Percentiles rank a stretch among this genome's conserved stretches.
phyloP scores from a whole-genome alignment of 495 filamentous ascomycete genomes.

The Daldinia caldariorum region DNA sequence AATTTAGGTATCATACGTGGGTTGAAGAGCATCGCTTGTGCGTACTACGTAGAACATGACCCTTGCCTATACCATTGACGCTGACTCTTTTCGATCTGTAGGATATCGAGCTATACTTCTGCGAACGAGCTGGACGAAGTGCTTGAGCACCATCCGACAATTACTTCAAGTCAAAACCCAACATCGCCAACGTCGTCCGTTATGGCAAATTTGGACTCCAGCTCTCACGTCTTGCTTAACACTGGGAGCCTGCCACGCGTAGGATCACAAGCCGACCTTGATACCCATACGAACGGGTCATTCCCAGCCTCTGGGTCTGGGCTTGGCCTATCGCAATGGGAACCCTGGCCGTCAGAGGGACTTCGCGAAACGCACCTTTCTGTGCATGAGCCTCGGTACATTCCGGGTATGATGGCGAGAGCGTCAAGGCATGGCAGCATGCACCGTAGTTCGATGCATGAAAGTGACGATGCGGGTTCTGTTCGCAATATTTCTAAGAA shows the following conservation, averaged over 20 bases:
- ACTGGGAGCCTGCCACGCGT: constrained; percentile 28
- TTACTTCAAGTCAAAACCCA: constrained; percentile 22
- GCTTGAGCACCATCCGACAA: constrained; percentile 31
- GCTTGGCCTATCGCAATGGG: constrained; percentile 10
- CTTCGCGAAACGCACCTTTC: constrained; percentile 56
- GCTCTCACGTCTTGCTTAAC: constrained; percentile 31
- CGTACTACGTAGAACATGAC: constrained; percentile 43
- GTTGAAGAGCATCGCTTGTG: constrained; percentile 84
- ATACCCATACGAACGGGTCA: constrained; percentile 22
- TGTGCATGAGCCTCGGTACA: constrained; percentile 71
- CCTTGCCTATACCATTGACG: neutral
- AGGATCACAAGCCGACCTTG: constrained; percentile 43
- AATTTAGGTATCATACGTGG: constrained; percentile 85
- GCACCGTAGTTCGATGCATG: constrained; percentile 52
- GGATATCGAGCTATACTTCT: constrained; percentile 62
- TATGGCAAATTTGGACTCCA: constrained; percentile 45
- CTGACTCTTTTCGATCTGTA: constrained; percentile 34
- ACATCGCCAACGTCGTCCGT: constrained; percentile 46
- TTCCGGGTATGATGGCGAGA: constrained; percentile 75
- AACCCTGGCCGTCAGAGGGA: constrained; percentile 36
- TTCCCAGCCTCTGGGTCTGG: constrained; percentile 7
- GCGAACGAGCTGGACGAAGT: constrained; percentile 32
- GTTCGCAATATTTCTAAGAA: constrained; percentile 19
- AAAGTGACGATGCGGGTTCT: constrained; percentile 46
- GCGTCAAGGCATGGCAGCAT: constrained; percentile 62